Conservation (phyloP, 2,329 filamentous ascomycete species). For the Plectosphaerella plurivora region DNA sequence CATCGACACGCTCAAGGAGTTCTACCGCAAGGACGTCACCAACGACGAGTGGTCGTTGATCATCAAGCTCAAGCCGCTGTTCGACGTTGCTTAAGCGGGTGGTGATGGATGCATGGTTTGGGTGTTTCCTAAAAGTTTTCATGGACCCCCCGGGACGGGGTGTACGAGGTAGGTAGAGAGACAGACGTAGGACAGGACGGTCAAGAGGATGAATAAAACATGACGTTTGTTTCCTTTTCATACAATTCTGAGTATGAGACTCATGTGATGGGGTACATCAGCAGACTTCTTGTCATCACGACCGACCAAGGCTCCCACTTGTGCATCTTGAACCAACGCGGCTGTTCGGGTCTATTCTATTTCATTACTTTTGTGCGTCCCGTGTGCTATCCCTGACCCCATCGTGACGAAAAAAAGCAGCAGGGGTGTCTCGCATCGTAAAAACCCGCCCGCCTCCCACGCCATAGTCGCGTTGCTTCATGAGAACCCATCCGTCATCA, state of each 20-base stretch:
- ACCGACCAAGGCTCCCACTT: too few species aligned
- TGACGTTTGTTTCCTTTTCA: constrained; percentile 1
- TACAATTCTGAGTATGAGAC: too few species aligned
- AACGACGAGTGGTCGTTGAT: constrained; percentile 95
- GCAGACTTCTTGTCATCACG: too few species aligned
- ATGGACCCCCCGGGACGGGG: too few species aligned
- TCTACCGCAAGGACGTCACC: constrained; percentile 79
- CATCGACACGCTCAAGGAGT: constrained; percentile 95
- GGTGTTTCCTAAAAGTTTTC: too few species aligned
- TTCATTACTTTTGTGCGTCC: background rate
- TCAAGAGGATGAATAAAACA: constrained; percentile 5
- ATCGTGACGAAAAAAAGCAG: background rate
- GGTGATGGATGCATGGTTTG: too few species aligned
- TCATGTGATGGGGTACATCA: too few species aligned
- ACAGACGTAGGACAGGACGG: background rate
- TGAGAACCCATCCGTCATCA: background rate
- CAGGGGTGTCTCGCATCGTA: background rate
- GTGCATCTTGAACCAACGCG: background rate
- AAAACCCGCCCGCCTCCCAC: background rate
- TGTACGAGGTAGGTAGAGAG: too few species aligned
- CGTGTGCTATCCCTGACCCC: background rate
- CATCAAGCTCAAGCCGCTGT: constrained; percentile 90
- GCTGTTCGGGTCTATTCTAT: background rate
- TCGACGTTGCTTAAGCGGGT: constrained; percentile 68
- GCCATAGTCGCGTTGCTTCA: background rate